These are phyloP conservation scores for Phyllosticta citrichinensis DNA, from an alignment of 2,329 filamentous ascomycete species.

Conservation along the genomic window DNA sequence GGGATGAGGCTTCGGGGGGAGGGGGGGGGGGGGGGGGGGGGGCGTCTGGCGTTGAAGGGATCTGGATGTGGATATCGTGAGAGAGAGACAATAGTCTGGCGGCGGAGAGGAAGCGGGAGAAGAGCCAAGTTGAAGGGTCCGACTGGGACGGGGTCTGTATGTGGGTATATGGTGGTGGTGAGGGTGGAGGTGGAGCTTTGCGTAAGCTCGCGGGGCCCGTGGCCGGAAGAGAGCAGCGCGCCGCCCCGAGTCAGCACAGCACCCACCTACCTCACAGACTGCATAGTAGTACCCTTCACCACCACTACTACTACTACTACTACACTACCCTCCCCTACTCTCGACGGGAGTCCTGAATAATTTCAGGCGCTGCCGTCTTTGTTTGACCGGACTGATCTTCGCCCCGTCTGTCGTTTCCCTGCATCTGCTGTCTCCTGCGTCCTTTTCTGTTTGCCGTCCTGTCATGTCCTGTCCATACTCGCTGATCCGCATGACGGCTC, in stretches of 20 bases:
- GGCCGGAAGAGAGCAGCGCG: background rate
- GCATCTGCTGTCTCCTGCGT: no score
- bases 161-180: background rate
- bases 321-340: no score
- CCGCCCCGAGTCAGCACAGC: background rate
- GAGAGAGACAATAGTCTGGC: no score
- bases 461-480: background rate
- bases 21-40: no score
- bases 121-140: background rate
- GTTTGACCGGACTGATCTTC: background rate
- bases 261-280: background rate
- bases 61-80: background rate
- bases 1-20: background rate
- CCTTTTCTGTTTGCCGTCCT: background rate
- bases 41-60: background rate
- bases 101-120: background rate
- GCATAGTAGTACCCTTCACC: background rate
- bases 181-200: background rate
- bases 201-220: background rate
- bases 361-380: background rate
- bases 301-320: no score
- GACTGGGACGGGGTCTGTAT: background rate
- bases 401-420: background rate
- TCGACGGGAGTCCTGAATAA: background rate
- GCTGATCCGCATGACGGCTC: background rate